Evolutionary conservation across 1,139 yeast species (phyloP), one percentile per base, ranked within the genome.

Genomic region (Saccharomyces hybrid): DNA sequence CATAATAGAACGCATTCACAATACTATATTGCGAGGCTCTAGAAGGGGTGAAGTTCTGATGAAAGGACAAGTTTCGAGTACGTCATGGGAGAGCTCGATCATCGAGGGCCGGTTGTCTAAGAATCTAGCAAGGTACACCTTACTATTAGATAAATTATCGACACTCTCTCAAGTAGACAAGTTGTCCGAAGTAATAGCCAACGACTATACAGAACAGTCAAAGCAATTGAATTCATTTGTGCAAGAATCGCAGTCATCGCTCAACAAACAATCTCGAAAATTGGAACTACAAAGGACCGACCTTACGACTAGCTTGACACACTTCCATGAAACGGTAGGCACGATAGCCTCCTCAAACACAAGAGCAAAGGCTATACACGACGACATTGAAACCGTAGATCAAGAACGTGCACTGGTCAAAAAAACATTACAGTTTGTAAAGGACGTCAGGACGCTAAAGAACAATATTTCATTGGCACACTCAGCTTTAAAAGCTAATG

Each of bases 341-440:
- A 53, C 55, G 1, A 52, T 67, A 5, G 72, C 82, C 6, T 73
- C 77, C 38, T 87, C 96, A 0, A 82, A 86, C 55, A 79, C 78
- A 54, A 75, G 84, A 57, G 93, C 96, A 2, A 75, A 78, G 48
- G 74, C 80, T 19, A 79, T 89, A 53, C 86, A 96, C 1, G 80
- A 79, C 51, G 81, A 84, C 61, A 88, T 89, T 56, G 78, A 86
- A 56, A 71, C 83, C 5, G 74, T 88, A 49, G 96, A 89, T 67
- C 74, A 75, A 52, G 96, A 90, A 64, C 83, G 86, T 59, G 75
- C 77, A 3, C 79, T 87, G 47, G 89, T 91, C n/a, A 72, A 78
- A 52, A 74, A 77, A 49, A 82, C 96, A 0, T 76, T 83, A 29
- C 72, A 76, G 29, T 89, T 84, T 66, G 93, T 89, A 6, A 75